Conservation (phyloP, 257 asterid genomes). For the Marsdenia floribunda region DNA sequence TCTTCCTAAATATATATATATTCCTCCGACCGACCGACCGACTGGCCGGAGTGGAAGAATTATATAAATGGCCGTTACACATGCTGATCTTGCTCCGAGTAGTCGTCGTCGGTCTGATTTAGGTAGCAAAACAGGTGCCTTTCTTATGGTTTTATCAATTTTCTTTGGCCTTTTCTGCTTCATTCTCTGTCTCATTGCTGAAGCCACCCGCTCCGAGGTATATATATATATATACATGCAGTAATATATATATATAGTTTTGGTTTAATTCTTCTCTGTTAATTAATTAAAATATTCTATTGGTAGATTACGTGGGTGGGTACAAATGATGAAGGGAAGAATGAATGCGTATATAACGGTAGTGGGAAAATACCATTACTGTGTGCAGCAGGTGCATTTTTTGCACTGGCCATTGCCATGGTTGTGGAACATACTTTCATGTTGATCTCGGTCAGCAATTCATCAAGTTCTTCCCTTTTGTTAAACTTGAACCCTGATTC, state of each 20-base stretch:
- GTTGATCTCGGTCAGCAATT: slow-evolving; percentile 50
- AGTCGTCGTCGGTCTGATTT: slow-evolving; percentile 40
- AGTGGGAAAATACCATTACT: slow-evolving; percentile 59
- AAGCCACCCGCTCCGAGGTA: slow-evolving; percentile 80
- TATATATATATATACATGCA: no score
- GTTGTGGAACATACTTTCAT: slow-evolving; percentile 56
- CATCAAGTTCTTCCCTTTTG: slow-evolving; percentile 39
- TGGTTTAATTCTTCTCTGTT: background rate
- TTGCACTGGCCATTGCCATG: slow-evolving; percentile 70
- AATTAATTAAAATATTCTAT: background rate
- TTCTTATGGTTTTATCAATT: slow-evolving; percentile 56
- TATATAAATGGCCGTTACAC: slow-evolving; percentile 83
- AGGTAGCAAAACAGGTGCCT: slow-evolving; percentile 75
- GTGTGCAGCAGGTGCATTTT: slow-evolving; percentile 63
- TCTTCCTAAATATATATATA: no score
- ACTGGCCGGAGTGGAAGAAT: no score
- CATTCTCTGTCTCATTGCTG: slow-evolving; percentile 76
- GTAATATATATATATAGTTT: no score
- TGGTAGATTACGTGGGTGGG: slow-evolving; percentile 42
- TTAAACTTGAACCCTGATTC: slow-evolving; percentile 55
- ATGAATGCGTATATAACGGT: slow-evolving; percentile 50
- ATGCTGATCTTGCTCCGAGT: slow-evolving; percentile 72
- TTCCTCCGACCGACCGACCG: no score
- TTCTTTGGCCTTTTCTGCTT: slow-evolving; percentile 72
- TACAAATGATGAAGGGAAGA: slow-evolving; percentile 18